Conservation (phyloP, 495 filamentous ascomycete genomes). For the Trichoderma reesei region DNA sequence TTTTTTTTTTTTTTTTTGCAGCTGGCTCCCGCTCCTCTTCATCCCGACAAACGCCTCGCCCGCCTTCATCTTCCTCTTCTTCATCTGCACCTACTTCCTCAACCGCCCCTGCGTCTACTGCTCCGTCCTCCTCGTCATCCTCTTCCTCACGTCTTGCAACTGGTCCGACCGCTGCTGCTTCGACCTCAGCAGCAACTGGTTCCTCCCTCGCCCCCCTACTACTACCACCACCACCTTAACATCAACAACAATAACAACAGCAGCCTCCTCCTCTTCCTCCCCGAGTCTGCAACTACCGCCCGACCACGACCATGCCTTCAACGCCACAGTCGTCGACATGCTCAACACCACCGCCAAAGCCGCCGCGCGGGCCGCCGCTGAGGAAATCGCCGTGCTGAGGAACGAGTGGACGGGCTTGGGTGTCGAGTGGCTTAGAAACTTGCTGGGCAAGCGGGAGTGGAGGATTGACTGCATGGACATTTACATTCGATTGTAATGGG, state of each 20-base stretch:
- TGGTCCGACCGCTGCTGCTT: conserved; percentile 89
- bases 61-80: conserved; percentile 83
- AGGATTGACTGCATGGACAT: conserved; percentile 76
- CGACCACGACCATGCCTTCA: conserved; percentile 17
- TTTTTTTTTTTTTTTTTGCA: conserved; percentile 15
- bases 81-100: conserved; percentile 80
- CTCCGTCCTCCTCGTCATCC: conserved; percentile 76
- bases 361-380: conserved; percentile 51
- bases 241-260: no score
- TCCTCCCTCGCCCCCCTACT: conserved; percentile 47
- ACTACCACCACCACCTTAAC: no score
- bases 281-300: no score
- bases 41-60: conserved; percentile 71
- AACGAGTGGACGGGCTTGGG: conserved; percentile 73
- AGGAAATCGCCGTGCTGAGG: conserved; percentile 46
- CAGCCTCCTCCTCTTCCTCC: no score
- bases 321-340: conserved; percentile 24
- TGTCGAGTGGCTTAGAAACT: conserved; percentile 69
- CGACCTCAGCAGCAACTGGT: conserved; percentile 75
- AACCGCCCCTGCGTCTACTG: conserved; percentile 88
- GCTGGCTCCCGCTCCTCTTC: conserved; percentile 66
- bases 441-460: conserved; percentile 70
- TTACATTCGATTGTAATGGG: conserved; percentile 54
- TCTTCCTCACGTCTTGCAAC: conserved; percentile 82
- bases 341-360: conserved; percentile 41